These are phyloP conservation scores for Leccinum subfulvum DNA, from an alignment of 1,284 basidiomycete species.

Conservation along the genomic window DNA sequence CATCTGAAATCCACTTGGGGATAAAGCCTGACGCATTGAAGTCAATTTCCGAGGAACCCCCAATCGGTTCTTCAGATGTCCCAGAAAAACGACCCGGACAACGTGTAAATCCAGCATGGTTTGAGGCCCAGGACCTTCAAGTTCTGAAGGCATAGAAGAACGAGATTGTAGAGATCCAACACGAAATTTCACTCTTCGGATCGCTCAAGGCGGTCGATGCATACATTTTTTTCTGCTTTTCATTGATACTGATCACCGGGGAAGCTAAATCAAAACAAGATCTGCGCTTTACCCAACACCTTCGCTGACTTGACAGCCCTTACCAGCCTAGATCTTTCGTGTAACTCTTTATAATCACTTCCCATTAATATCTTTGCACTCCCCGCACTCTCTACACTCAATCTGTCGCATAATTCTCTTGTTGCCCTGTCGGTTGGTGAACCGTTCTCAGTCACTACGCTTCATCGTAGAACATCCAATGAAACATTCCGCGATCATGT, in stretches of 20 bases:
- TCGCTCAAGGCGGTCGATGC: conserved; percentile 76
- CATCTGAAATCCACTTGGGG: conserved; percentile 74
- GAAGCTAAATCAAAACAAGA: conserved; percentile 27
- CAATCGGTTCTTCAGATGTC: conserved; percentile 44
- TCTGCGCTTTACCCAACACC: no score
- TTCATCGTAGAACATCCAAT: conserved; percentile 19
- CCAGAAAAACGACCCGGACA: conserved; percentile 35
- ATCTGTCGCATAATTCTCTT: conserved; percentile 69
- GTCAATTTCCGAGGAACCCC: conserved; percentile 61
- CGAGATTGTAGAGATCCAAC: conserved; percentile 72
- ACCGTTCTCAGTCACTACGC: conserved; percentile 37
- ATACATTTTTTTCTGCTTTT: conserved; percentile 33
- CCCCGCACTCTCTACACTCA: conserved; percentile 61
- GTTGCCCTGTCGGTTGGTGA: conserved; percentile 57
- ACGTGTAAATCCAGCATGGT: conserved; percentile 61
- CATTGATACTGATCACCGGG: conserved; percentile 8
- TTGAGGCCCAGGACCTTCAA: conserved; percentile 72
- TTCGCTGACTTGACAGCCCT: conserved; percentile 66
- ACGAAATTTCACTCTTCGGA: conserved; percentile 78
- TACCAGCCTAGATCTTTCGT: conserved; percentile 64
- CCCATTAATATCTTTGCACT: conserved; percentile 66
- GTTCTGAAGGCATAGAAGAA: conserved; percentile 76
- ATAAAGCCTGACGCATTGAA: conserved; percentile 64
- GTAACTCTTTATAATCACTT: conserved; percentile 61
- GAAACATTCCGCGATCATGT: conserved; percentile 31